Evolutionary conservation across 1,284 basidiomycete genomes (phyloP).

Genomic region (Porodaedalea pini): DNA sequence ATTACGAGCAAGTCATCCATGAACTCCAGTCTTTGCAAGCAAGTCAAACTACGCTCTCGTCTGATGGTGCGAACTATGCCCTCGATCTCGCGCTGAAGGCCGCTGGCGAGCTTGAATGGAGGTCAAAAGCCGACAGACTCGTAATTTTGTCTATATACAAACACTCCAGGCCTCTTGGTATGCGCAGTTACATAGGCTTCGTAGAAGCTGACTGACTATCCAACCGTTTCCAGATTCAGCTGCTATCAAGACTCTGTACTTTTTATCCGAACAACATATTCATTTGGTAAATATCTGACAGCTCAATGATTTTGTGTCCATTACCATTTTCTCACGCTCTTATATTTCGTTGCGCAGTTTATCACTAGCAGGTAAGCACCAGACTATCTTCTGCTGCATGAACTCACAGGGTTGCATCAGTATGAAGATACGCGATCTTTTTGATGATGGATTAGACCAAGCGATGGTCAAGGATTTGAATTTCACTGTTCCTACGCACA

Average conservation of each 20-base stretch:
- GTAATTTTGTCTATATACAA: background rate
- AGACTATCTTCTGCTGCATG: background rate
- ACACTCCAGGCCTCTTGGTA: background rate
- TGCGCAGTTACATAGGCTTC: background rate
- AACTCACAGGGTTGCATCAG: background rate
- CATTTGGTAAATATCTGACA: background rate
- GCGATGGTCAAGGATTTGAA: background rate
- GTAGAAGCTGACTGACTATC: background rate
- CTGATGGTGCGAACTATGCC: background rate
- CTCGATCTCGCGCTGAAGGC: background rate
- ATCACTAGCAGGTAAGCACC: background rate
- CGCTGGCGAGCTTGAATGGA: background rate
- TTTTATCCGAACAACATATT: background rate
- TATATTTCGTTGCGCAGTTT: background rate
- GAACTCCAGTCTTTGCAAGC: background rate
- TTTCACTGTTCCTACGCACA: background rate
- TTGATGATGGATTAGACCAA: background rate
- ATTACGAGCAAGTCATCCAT: background rate
- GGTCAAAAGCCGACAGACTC: background rate
- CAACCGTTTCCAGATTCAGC: background rate
- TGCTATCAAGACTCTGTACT: background rate
- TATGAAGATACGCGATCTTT: background rate
- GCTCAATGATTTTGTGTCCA: too few relatives aligned
- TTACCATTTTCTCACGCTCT: too few relatives aligned
- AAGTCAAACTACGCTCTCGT: background rate